Base-by-base conservation (phyloP, 73 alveolate species). In the Paramecium bursaria region DNA sequence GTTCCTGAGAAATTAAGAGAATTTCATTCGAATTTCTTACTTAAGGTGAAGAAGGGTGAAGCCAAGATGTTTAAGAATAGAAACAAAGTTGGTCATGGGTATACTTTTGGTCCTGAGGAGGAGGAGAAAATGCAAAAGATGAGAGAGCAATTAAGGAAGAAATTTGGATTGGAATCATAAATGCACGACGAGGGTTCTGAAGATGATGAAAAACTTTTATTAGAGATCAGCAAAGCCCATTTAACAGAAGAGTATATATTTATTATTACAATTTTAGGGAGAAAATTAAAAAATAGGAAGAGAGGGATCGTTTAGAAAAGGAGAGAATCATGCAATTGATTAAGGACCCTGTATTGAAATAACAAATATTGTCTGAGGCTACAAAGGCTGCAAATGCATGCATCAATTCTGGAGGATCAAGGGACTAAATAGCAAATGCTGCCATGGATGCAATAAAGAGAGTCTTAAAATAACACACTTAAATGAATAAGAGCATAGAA, bases 1-100 rank as follows among this genome's bases (percentile, higher is more conserved):
- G 94, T 97, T 13, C 97, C 99, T 2, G 98, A 96, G 49, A 97
- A 96, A 44, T 88, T 97, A 55, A 90, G 75, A 61, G 94, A 92
- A 50, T 85, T 96, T 19, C 97, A 93, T 0, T 90, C 93, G 74
- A 91, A 88, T 46, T 97, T 94, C 86, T 77, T 92, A 86, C 75
- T 85, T 30, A 96, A 94, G 86, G 95, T 97, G 14, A 85, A 92
- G 57, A 91, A 87, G 49, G 99, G 99, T 10, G 99, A 96, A 50
- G 96, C 98, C 2, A 98, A 95, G 54, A 92, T 91, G 79, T 96
- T 92, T 76, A 95, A 92, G 82, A 87, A 92, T 46, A 86, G 87
- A 50, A 98, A 98, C 4, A 93, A 85, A 86, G 91, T 88, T 46
- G 99, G 99, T 50, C 89, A 95, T 61, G 99, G 99, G 19, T 97